These are phyloP conservation scores for Apiospora arundinis DNA, from an alignment of 2,329 filamentous ascomycete species.

Conservation along the genomic window DNA sequence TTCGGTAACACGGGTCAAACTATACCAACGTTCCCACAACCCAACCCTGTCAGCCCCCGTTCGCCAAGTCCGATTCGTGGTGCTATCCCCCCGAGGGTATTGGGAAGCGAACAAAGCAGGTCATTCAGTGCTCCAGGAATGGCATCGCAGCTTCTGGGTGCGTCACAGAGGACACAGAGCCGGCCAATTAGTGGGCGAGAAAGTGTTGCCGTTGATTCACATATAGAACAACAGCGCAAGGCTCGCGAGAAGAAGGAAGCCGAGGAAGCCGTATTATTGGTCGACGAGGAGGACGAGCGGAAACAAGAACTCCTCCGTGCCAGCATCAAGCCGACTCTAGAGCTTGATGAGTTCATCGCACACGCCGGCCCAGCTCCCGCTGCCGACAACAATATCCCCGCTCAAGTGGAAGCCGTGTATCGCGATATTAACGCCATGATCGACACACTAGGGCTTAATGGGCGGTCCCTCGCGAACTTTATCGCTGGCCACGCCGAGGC, in stretches of 20 bases:
- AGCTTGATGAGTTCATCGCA: slow-evolving; percentile 72
- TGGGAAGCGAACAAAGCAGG: slow-evolving; percentile 56
- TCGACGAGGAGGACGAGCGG: slow-evolving; percentile 73
- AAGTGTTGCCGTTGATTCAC: slow-evolving; percentile 50
- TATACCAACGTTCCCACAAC: slow-evolving; percentile 61
- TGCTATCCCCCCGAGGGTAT: slow-evolving; percentile 57
- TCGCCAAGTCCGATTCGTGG: slow-evolving; percentile 75
- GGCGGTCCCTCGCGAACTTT: slow-evolving; percentile 67
- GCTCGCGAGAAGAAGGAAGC: slow-evolving; percentile 61
- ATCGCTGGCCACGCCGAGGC: slow-evolving; percentile 69
- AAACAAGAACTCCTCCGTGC: slow-evolving; percentile 67
- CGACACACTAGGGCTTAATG: slow-evolving; percentile 87
- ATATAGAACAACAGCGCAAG: slow-evolving; percentile 57
- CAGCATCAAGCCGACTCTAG: slow-evolving; percentile 65
- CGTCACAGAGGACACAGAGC: slow-evolving; percentile 45
- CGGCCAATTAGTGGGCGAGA: slow-evolving; percentile 49
- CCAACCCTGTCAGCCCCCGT: slow-evolving; percentile 64
- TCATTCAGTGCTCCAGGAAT: slow-evolving; percentile 67
- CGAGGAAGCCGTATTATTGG: slow-evolving; percentile 62
- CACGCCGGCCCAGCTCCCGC: slow-evolving; percentile 61
- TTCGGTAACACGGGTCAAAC: slow-evolving; percentile 62
- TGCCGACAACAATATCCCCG: slow-evolving; percentile 63
- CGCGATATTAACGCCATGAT: slow-evolving; percentile 93
- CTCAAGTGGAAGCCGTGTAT: slow-evolving; percentile 72
- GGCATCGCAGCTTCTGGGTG: slow-evolving; percentile 59